phyloP scores from a whole-genome alignment of 2,329 filamentous ascomycete genomes.

The Epicoccum nigrum region DNA sequence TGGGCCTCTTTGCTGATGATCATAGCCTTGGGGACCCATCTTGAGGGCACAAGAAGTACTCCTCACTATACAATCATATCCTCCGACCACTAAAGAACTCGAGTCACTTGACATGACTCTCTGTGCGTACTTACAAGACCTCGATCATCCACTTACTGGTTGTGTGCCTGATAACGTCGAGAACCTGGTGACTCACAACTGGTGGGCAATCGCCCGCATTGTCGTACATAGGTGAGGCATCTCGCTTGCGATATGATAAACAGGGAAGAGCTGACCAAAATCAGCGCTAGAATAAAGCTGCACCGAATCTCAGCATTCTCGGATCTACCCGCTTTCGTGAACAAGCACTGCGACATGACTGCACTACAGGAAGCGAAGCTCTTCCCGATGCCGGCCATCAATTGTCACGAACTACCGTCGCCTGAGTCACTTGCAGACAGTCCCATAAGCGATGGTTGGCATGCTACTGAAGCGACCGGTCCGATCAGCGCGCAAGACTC shows the following conservation, averaged over 20 bases:
- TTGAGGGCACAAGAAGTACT: slow-evolving; percentile 7
- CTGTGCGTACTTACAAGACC: not conserved
- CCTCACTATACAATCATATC: not conserved
- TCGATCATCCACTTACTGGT: slow-evolving; percentile 4
- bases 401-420: slow-evolving; percentile 6
- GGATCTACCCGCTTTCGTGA: slow-evolving; percentile 13
- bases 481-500: slow-evolving; percentile 1
- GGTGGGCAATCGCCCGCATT: slow-evolving; percentile 13
- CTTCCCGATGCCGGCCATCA: not conserved
- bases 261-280: not conserved
- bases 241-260: not conserved
- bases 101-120: not conserved
- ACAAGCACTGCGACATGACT: slow-evolving; percentile 15
- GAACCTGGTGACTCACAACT: slow-evolving; percentile 3
- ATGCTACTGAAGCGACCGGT: not conserved
- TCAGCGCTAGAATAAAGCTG: slow-evolving; percentile 13
- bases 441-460: not conserved
- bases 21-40: slow-evolving; percentile 3
- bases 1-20: not conserved
- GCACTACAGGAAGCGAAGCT: slow-evolving; percentile 4
- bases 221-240: slow-evolving; percentile 14
- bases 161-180: not conserved
- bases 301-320: slow-evolving; percentile 9
- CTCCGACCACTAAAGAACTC: not conserved
- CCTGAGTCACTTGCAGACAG: slow-evolving; percentile 12